Conservation (phyloP, 257 asterid genomes). For the Leptodermis oblonga region DNA sequence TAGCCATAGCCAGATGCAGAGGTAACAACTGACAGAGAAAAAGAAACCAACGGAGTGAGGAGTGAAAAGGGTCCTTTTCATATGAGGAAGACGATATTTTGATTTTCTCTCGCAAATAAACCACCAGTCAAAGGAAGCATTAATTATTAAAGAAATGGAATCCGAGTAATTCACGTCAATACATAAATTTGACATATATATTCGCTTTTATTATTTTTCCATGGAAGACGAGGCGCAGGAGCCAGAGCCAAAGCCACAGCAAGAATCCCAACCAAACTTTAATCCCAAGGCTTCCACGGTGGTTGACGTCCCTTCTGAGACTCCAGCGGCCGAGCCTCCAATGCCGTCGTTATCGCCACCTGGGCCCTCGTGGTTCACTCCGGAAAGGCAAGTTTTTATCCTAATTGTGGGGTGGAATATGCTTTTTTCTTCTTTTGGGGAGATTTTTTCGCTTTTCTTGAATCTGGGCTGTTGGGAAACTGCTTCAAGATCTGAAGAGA, state of each 20-base stretch:
- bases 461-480: neutral
- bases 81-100: neutral
- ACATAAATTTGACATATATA: neutral
- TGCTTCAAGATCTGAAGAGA: neutral
- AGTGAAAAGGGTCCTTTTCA: neutral
- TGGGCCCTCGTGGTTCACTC: slow-evolving; percentile 45
- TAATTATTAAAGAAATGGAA: too few relatives aligned
- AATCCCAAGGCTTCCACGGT: slow-evolving; percentile 17
- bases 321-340: slow-evolving; percentile 9
- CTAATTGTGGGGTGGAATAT: neutral
- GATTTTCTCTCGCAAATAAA: neutral
- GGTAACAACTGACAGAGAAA: neutral
- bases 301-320: slow-evolving; percentile 5
- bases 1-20: too few relatives aligned
- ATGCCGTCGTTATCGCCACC: slow-evolving; percentile 24
- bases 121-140: slow-evolving; percentile 9
- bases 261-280: slow-evolving; percentile 10
- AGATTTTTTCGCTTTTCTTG: neutral
- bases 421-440: neutral
- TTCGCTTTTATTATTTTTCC: neutral
- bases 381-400: slow-evolving; percentile 26
- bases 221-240: slow-evolving; percentile 33
- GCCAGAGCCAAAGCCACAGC: slow-evolving; percentile 21
- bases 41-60: neutral
- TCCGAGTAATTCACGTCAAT: neutral